Base-by-base conservation (phyloP, 2,329 filamentous ascomycete genomes). In the Talaromyces sp. region DNA sequence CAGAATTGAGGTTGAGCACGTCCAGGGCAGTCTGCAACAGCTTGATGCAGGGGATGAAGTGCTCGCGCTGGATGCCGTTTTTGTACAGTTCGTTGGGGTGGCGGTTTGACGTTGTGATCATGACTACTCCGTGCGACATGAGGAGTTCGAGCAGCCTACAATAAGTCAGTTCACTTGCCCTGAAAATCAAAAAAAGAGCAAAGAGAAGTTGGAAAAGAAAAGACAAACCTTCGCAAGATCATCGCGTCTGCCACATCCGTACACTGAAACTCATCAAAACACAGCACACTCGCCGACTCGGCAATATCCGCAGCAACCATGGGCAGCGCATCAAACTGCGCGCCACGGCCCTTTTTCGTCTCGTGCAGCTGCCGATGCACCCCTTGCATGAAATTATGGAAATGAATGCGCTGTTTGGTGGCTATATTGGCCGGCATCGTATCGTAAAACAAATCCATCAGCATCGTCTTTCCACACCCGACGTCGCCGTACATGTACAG, bases 381-480 rank as follows among this genome's bases (percentile, higher is more conserved):
- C 74, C 96, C 90, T 75, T 98, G 95, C 95, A 99, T 99, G 80
- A 99, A 99, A 75, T 96, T 96, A 80, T 98, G 92, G 77, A 99
- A 99, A 79, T 99, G 95, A 70, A 99, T 97, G 54, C 95, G 84
- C 53, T 89, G 96, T 79, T 96, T 97, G 32, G 86, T 86, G 60
- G 82, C 84, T 65, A 98, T 92, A 62, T 89, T 88, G 17, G 80
- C 74, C 0, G 95, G 95, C 24, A 98, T 80, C 0, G 93, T 97
- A 65, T 98, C 93, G 78, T 93, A 96, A 75, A 98, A 97, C 55
- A 99, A 81, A 73, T 99, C 93, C 95, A 99, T 99, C 71, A 99
- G 82, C 95, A 99, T 99, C 2, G 95, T 99, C 82, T 99, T 99
- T 64, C 95, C 95, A 69, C 91, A 96, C 46, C 95, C 95, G 2